Conservation (phyloP, 495 filamentous ascomycete species). For the Melanomma pulvis-pyrius region DNA sequence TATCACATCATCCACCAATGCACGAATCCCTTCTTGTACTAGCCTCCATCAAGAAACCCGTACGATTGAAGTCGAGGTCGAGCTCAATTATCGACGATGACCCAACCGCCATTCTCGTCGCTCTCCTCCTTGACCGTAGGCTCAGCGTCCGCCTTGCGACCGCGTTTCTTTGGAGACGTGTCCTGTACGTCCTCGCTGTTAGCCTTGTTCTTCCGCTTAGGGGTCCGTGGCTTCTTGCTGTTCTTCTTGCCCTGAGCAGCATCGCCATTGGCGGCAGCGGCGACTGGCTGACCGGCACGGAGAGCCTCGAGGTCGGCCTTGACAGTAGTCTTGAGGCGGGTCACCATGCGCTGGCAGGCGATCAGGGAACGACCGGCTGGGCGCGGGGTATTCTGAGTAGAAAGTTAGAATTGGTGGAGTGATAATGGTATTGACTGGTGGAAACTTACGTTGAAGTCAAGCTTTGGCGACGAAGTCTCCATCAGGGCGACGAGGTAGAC, state of each 20-base stretch:
- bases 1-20: too few species aligned
- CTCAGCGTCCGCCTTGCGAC: conserved; percentile 14
- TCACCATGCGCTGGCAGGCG: conserved; percentile 25
- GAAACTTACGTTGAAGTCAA: conserved; percentile 12
- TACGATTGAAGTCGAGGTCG: too few species aligned
- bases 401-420: not conserved
- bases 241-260: not conserved
- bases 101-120: too few species aligned
- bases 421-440: not conserved
- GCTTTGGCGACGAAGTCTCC: conserved; percentile 2
- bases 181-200: conserved; percentile 4
- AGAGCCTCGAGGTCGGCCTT: conserved; percentile 22
- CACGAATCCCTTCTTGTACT: too few species aligned
- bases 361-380: conserved; percentile 18
- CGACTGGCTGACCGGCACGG: conserved; percentile 8
- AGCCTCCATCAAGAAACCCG: too few species aligned
- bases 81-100: too few species aligned
- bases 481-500: conserved; percentile 18
- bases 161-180: conserved; percentile 20
- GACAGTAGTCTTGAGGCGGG: conserved; percentile 16
- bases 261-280: not conserved
- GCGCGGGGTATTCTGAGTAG: conserved; percentile 16
- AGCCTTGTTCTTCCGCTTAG: conserved; percentile 9
- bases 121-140: conserved; percentile 1
- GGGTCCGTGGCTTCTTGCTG: not conserved